These are phyloP conservation scores for Scenedesmus sp. DNA, from an alignment of 163 green algal genomes.

Conservation along the genomic window DNA sequence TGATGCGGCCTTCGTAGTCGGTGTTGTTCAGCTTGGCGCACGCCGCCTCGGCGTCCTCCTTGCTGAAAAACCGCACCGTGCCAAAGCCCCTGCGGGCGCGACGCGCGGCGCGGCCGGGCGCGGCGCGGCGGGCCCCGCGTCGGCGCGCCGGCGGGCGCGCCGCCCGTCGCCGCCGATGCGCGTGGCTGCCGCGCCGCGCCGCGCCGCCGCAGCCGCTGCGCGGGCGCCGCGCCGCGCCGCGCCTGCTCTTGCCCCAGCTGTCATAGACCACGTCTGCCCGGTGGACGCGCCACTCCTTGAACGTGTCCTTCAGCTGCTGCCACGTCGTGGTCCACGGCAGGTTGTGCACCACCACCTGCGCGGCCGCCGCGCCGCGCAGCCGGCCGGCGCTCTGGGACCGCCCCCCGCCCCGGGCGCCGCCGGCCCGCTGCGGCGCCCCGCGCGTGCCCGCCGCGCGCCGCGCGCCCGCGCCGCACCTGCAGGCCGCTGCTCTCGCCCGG, in stretches of 20 bases:
- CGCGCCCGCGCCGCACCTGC: constrained; percentile 52
- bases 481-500: constrained; percentile 78
- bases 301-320: constrained; percentile 91
- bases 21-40: constrained; percentile 86
- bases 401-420: no score
- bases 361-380: no score
- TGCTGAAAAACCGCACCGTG: constrained; percentile 80
- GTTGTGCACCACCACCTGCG: constrained; percentile 93
- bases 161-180: no score
- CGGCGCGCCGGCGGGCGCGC: no score
- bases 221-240: not conserved
- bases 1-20: constrained; percentile 80
- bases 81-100: constrained; percentile 81
- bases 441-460: not conserved
- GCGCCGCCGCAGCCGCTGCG: no score
- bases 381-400: no score
- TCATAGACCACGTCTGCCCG: constrained; percentile 90
- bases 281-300: constrained; percentile 79
- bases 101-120: no score
- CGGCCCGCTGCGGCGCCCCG: no score
- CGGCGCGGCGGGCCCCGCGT: no score
- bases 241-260: constrained; percentile 62
- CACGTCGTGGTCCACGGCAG: constrained; percentile 89
- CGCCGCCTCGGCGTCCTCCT: constrained; percentile 72
- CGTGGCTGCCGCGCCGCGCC: no score